Evolutionary conservation across 225 moss, liverwort and hornwort species (phyloP).

Genomic region (Marchantia paleacea): DNA sequence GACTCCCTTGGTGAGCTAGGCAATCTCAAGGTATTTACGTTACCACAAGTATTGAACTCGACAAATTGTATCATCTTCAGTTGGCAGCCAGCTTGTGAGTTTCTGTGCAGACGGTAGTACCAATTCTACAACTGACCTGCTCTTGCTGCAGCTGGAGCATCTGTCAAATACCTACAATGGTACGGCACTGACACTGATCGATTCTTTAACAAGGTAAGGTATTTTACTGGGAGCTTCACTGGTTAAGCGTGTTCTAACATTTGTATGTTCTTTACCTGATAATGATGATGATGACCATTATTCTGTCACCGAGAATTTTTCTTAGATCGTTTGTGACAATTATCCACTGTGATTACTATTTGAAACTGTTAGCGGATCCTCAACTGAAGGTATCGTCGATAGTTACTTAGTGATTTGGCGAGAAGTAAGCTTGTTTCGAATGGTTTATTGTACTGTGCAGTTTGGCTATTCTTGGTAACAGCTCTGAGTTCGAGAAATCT

Average conservation of each 20-base stretch:
- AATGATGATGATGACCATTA: not conserved
- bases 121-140: too few relatives aligned
- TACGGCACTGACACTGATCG: conserved; percentile 41
- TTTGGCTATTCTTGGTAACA: conserved; percentile 42
- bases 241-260: not conserved
- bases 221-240: not conserved
- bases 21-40: conserved; percentile 30
- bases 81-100: too few relatives aligned
- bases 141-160: conserved; percentile 35
- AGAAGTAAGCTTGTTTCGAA: too few relatives aligned
- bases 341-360: not conserved
- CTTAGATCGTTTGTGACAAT: not conserved
- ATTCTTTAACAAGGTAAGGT: conserved; percentile 41
- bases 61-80: too few relatives aligned
- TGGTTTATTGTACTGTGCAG: conserved; percentile 21
- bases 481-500: conserved; percentile 42
- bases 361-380: not conserved
- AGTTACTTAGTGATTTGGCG: not conserved
- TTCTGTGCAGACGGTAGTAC: too few relatives aligned
- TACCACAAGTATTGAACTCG: not conserved
- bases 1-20: conserved; percentile 53
- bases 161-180: conserved; percentile 40
- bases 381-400: not conserved
- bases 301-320: not conserved
- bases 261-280: not conserved